Base-by-base conservation (phyloP, 768 basidiomycete species). In the Trichaptum fuscoviolaceum region DNA sequence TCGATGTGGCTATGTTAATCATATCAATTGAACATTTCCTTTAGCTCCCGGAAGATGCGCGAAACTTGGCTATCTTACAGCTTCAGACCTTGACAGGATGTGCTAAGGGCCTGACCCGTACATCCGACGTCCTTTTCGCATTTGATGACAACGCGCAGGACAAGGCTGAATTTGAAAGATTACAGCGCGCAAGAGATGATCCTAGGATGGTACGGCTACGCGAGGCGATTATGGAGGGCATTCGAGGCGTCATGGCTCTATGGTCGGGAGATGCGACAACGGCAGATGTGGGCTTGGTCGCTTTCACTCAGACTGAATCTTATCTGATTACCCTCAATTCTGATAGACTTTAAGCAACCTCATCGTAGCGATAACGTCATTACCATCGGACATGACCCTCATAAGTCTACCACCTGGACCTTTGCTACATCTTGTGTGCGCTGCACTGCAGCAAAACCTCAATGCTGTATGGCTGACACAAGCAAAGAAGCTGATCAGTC, bases 381-480 rank as follows among this genome's bases (percentile, higher is more conserved):
- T 96, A 34, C 90, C 92, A 0, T 80, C 84, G 2, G 92, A 95
- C 65, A 82, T 79, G 23, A 96, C 93, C 0, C 75, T 97, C 18
- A 80, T 97, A 9, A 91, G 93, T 0, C 82, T 97, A 0, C 87
- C 92, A 1, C 85, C 95, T 8, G 87, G 86, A 7, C 95, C 95
- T 0, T 79, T 98, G 4, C 80, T 95, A n/a, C 88, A 88, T 70
- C 77, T 93, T 36, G 86, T 93, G 26, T 93, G 92, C 67, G 72
- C 86, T 26, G 92, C 92, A 0, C 82, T 86, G 1, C 86, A 88
- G 70, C 80, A 87, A 27, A 88, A 89, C 70, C 77, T 92, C 18
- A 93, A 89, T 1, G 91, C 87, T 0, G 84, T 92, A 0, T 98
- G 95, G 96, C 82, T 97, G 3, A 85, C 89, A 12, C 80, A 97